A percentile compares a stretch with the other conserved stretches of the same genome.
phyloP scores from a whole-genome alignment of 192 early-diverging fungal species.

The Umbelopsis sp. region DNA sequence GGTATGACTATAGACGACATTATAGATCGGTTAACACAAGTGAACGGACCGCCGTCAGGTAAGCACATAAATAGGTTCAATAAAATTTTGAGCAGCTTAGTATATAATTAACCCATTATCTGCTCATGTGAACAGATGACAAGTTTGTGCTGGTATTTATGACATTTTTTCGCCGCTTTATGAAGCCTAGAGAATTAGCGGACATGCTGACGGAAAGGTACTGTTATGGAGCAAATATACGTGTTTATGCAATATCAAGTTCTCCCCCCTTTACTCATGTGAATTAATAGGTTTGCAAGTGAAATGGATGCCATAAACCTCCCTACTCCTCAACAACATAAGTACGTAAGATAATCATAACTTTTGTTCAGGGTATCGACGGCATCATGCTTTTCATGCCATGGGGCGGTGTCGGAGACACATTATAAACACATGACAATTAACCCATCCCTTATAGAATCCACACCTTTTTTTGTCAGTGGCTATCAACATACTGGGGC shows the following conservation, averaged over 20 bases:
- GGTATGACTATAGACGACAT: slow-evolving; percentile 12
- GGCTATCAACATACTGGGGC: slow-evolving; percentile 40
- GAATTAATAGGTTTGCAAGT: slow-evolving; percentile 10
- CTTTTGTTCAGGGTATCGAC: no score
- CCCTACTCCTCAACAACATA: slow-evolving; percentile 27
- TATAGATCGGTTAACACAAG: slow-evolving; percentile 19
- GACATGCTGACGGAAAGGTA: slow-evolving; percentile 34
- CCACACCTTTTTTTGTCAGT: slow-evolving; percentile 28
- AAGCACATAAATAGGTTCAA: background rate
- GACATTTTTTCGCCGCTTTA: slow-evolving; percentile 40
- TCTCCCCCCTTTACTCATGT: background rate
- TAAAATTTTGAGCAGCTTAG: background rate
- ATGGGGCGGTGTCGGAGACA: no score
- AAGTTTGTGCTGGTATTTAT: slow-evolving; percentile 34
- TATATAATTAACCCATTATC: background rate
- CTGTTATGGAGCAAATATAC: background rate
- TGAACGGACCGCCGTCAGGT: background rate
- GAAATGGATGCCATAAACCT: slow-evolving; percentile 10
- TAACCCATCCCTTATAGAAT: slow-evolving; percentile 23
- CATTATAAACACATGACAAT: background rate
- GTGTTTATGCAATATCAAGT: background rate
- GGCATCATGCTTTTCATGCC: background rate
- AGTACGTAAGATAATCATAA: slow-evolving; percentile 5
- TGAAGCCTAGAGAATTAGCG: slow-evolving; percentile 33
- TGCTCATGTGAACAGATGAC: slow-evolving; percentile 23